A percentile compares a stretch with the other conserved stretches of the same genome.
Conservation (phyloP, 768 basidiomycete species). For the Pluteus cervinus region DNA sequence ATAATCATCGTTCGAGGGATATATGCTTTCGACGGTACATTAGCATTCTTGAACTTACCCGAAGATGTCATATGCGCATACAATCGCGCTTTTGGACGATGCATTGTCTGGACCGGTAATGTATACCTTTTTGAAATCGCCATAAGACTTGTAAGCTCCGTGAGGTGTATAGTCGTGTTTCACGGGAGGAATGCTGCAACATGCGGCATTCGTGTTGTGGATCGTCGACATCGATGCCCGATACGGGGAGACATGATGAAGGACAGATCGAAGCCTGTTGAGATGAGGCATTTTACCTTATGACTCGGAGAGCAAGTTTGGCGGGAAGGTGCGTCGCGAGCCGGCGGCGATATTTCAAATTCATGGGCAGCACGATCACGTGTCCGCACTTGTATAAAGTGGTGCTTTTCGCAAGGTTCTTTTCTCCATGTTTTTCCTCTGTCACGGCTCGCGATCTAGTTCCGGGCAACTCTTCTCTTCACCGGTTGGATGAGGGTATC, state of each 20-base stretch:
- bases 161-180: conserved; percentile 46
- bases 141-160: conserved; percentile 41
- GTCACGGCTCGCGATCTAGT: conserved; percentile 26
- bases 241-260: conserved; percentile 28
- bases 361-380: no score
- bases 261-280: conserved; percentile 32
- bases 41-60: conserved; percentile 28
- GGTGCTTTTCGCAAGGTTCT: no score
- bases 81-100: conserved; percentile 43
- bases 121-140: conserved; percentile 45
- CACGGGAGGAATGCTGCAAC: conserved; percentile 53
- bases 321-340: no score
- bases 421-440: conserved; percentile 24
- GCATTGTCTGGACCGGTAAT: conserved; percentile 44
- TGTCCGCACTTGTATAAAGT: no score
- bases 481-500: conserved; percentile 47
- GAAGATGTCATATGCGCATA: conserved; percentile 62
- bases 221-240: conserved; percentile 29
- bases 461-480: conserved; percentile 52
- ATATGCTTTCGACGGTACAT: neutral
- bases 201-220: conserved; percentile 37
- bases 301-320: no score
- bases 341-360: no score
- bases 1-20: neutral
- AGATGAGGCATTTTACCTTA: no score